A percentile compares a stretch with the other conserved stretches of the same genome.
Evolutionary conservation across 225 moss, liverwort and hornwort genomes (phyloP).

Genomic region (Sphagnum tenellum): DNA sequence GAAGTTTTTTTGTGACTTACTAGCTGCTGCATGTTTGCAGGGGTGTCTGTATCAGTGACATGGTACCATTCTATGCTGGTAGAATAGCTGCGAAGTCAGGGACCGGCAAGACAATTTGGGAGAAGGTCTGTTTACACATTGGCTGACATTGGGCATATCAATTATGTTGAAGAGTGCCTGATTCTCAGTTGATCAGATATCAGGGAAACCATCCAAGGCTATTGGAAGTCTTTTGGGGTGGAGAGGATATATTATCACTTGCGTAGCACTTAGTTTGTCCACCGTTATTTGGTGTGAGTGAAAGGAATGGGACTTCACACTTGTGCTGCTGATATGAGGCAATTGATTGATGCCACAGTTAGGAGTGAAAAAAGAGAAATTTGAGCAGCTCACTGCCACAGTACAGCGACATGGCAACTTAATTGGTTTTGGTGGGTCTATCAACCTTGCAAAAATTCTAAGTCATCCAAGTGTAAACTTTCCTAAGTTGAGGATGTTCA

Average conservation of each 20-base stretch:
- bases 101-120: conserved; percentile 46
- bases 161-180: too few relatives aligned
- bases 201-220: too few relatives aligned
- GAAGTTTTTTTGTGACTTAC: neutral
- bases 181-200: too few relatives aligned
- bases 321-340: too few relatives aligned
- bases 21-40: conserved; percentile 24
- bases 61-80: conserved; percentile 93
- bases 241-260: too few relatives aligned
- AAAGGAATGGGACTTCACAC: too few relatives aligned
- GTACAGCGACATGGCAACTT: conserved; percentile 85
- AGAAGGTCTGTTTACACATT: conserved; percentile 38
- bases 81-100: conserved; percentile 66
- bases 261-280: too few relatives aligned
- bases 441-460: neutral
- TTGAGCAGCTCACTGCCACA: conserved; percentile 55
- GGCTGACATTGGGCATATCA: too few relatives aligned
- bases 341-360: conserved; percentile 31
- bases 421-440: conserved; percentile 70
- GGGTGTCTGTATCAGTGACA: conserved; percentile 97
- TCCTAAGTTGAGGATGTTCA: too few relatives aligned
- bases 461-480: too few relatives aligned
- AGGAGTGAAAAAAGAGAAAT: conserved; percentile 75
- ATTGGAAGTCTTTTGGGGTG: too few relatives aligned
- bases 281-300: too few relatives aligned